Percentiles rank a stretch among this genome's conserved stretches.
These are phyloP conservation scores for Pyrenophora seminiperda DNA, from an alignment of 2,329 filamentous ascomycete species.

Conservation along the genomic window DNA sequence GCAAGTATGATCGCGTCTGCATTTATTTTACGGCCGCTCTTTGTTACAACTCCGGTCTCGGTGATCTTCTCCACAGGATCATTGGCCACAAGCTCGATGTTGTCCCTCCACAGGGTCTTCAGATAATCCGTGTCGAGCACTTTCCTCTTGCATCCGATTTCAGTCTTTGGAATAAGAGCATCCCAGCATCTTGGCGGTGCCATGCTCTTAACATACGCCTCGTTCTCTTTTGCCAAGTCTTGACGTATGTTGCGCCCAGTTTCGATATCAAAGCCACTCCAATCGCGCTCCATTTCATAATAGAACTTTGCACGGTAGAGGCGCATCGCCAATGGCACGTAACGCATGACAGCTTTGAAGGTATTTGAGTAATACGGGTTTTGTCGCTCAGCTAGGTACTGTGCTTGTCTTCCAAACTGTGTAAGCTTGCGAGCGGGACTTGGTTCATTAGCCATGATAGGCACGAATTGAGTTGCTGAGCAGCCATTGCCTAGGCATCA, in stretches of 20 bases:
- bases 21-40: conserved; percentile 45
- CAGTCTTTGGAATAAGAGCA: conserved; percentile 50
- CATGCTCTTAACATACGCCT: conserved; percentile 51
- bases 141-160: conserved; percentile 57
- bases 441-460: conserved; percentile 49
- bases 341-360: conserved; percentile 54
- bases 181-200: conserved; percentile 54
- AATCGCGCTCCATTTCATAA: conserved; percentile 53
- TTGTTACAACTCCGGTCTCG: conserved; percentile 47
- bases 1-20: conserved; percentile 57
- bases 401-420: conserved; percentile 58
- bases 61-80: conserved; percentile 51
- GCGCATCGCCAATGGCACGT: conserved; percentile 54
- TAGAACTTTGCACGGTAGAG: conserved; percentile 53
- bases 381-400: conserved; percentile 55
- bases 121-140: conserved; percentile 57
- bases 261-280: conserved; percentile 50
- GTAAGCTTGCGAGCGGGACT: conserved; percentile 49
- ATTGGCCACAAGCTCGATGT: conserved; percentile 50
- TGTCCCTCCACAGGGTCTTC: conserved; percentile 50
- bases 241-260: conserved; percentile 47
- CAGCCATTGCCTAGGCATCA: conserved; percentile 51
- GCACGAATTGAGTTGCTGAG: conserved; percentile 56
- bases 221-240: conserved; percentile 46
- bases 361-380: conserved; percentile 50